Evolutionary conservation across 345 rosid species (phyloP).

Genomic region (Eucalyptus viminalis): DNA sequence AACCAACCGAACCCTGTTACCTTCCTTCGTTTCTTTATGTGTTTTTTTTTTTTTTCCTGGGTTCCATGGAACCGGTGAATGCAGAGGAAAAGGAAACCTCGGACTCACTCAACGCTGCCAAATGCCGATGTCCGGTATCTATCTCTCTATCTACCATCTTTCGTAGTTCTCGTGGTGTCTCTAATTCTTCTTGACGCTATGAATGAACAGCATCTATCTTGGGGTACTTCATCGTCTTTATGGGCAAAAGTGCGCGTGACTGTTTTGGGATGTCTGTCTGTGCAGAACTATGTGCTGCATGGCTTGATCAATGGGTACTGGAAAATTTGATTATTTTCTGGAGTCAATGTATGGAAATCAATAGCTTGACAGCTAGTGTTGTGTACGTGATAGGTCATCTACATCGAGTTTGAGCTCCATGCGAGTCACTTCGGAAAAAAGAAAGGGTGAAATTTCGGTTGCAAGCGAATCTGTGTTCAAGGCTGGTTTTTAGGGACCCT

Average conservation of each 20-base stretch:
- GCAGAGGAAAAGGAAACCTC: not conserved
- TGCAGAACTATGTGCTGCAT: not conserved
- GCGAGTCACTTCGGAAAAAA: not conserved
- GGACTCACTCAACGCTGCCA: not conserved
- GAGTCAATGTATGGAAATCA: not conserved
- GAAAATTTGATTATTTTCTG: not conserved
- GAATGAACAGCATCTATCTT: not conserved
- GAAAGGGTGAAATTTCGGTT: not conserved
- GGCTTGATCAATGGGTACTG: not conserved
- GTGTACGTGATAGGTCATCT: not conserved
- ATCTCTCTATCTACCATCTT: not conserved
- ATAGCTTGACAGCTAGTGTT: not conserved
- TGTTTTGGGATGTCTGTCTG: not conserved
- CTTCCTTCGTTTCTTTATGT: not conserved
- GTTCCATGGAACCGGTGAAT: not conserved
- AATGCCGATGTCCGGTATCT: not conserved
- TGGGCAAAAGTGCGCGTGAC: not conserved
- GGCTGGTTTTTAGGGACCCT: not conserved
- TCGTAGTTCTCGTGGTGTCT: not conserved
- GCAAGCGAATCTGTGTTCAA: not conserved
- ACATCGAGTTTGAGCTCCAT: not conserved
- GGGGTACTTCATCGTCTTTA: not conserved
- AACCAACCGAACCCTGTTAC: not conserved
- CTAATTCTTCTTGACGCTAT: not conserved
- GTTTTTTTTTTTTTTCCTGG: not conserved